Evolutionary conservation across 805 yeast genomes (phyloP).

Genomic region (Starmerella khaoyaiensis): DNA sequence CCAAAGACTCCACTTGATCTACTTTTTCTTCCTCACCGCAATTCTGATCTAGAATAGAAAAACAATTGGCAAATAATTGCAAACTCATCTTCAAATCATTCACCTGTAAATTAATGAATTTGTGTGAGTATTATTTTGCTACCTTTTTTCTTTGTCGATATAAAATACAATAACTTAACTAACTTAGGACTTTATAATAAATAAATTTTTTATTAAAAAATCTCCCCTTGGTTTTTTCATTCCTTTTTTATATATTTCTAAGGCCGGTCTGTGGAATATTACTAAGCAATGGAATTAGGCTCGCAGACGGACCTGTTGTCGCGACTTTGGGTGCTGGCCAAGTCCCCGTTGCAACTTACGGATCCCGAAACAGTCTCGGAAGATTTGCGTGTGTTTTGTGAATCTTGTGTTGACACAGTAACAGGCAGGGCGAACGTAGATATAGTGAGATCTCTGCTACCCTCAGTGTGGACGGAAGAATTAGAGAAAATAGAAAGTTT

Average conservation of each 20-base stretch:
- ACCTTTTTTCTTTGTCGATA: too few relatives aligned
- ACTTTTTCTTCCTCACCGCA: constrained; percentile 32
- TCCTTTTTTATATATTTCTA: too few relatives aligned
- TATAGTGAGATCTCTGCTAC: constrained; percentile 9
- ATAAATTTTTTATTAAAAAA: too few relatives aligned
- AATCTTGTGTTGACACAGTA: constrained; percentile 8
- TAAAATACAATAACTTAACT: too few relatives aligned
- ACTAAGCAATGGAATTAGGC: too few relatives aligned
- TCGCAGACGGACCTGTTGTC: constrained; percentile 12
- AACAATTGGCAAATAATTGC: too few relatives aligned
- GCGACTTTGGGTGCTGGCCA: constrained; percentile 14
- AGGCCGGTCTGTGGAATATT: too few relatives aligned
- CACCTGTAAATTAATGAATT: too few relatives aligned
- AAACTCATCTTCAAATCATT: too few relatives aligned
- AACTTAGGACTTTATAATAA: too few relatives aligned
- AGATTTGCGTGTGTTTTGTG: constrained; percentile 8
- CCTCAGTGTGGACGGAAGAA: constrained; percentile 4
- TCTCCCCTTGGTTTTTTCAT: too few relatives aligned
- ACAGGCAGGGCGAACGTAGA: constrained; percentile 6
- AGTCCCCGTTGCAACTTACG: constrained; percentile 6
- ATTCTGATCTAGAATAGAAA: constrained; percentile 3
- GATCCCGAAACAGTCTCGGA: constrained; percentile 2
- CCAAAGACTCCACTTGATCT: constrained; percentile 30
- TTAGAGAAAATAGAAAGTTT: neutral
- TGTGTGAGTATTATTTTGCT: too few relatives aligned